Base-by-base conservation (phyloP, 2,329 filamentous ascomycete species). In the Gremmenia infestans region DNA sequence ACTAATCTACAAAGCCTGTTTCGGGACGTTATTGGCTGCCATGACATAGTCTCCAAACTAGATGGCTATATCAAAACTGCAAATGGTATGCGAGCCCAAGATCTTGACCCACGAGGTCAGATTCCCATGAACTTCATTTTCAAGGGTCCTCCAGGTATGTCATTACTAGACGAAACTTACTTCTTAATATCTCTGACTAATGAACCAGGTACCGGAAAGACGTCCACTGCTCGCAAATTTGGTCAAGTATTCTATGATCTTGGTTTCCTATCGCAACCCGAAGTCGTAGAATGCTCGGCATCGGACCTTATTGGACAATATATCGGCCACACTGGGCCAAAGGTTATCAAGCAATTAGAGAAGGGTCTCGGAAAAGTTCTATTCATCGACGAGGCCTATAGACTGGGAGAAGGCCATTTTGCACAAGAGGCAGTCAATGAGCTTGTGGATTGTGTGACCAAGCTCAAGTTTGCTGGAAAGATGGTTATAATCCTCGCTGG, bases 171-270 rank as follows among this genome's bases (percentile, higher is more conserved):
- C 12, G 5, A 6, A 14, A 17, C 0, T 83, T 82, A 0, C 87
- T 47, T 8, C 39, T 32, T 28, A 28, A 17, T 32, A 49, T 53
- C 14, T 39, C 8, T 42, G 25, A 53, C 45, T 62, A 48, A 57
- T 17, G 23, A 7, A 53, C 56, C 48, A 79, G 79, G 80, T 0
- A 91, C 87, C 0, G 88, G 88, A 0, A 91, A 91, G 65, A 90
- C 87, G 0, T 85, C 84, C 0, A 89, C 80, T 0, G 89, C 89
- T 0, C 73, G 78, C n/a, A 87, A 85, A 58, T 88, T 92, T 78
- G 88, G 88, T 3, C 81, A 89, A 59, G 75, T 92, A 0, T 92
- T 82, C 65, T 91, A 89, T 64, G 83, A 91, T 62, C 81, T 91
- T 77, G 87, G 87, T 0, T 81, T 91, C 36, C 72, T 92, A 0